These are phyloP conservation scores for Colletotrichum scovillei DNA, from an alignment of 2,329 filamentous ascomycete species.

Conservation along the genomic window DNA sequence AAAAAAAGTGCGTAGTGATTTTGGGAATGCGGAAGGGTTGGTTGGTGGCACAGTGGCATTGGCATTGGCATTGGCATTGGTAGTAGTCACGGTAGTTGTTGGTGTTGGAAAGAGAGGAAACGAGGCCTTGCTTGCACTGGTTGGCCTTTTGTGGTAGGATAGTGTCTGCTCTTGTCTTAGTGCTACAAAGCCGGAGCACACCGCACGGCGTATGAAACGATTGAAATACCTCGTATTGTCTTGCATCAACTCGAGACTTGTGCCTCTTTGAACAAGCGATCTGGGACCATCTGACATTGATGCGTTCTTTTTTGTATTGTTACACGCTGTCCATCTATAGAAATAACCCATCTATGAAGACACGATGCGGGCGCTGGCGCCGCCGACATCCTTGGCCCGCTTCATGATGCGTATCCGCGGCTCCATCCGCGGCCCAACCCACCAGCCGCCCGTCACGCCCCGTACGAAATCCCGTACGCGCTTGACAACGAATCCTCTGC, in stretches of 20 bases:
- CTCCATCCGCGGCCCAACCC: constrained; percentile 71
- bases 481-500: constrained; percentile 55
- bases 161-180: constrained; percentile 21
- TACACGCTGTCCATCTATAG: not conserved
- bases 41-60: too few species aligned
- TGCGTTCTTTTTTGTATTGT: not conserved
- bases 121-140: not conserved
- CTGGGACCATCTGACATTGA: too few species aligned
- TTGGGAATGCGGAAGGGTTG: not conserved
- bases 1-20: not conserved
- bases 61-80: too few species aligned
- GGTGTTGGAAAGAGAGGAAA: not conserved
- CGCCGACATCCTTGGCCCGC: constrained; percentile 39
- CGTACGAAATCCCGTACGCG: constrained; percentile 55
- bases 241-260: not conserved
- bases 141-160: constrained; percentile 19
- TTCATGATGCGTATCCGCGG: constrained; percentile 65
- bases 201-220: constrained; percentile 1
- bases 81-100: not conserved
- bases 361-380: constrained; percentile 22
- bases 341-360: not conserved
- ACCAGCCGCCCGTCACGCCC: constrained; percentile 68
- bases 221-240: not conserved
- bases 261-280: not conserved
- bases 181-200: constrained; percentile 17